A percentile compares a stretch with the other conserved stretches of the same genome.
phyloP scores from a whole-genome alignment of 768 basidiomycete genomes.

The Tulasnella sp. region DNA sequence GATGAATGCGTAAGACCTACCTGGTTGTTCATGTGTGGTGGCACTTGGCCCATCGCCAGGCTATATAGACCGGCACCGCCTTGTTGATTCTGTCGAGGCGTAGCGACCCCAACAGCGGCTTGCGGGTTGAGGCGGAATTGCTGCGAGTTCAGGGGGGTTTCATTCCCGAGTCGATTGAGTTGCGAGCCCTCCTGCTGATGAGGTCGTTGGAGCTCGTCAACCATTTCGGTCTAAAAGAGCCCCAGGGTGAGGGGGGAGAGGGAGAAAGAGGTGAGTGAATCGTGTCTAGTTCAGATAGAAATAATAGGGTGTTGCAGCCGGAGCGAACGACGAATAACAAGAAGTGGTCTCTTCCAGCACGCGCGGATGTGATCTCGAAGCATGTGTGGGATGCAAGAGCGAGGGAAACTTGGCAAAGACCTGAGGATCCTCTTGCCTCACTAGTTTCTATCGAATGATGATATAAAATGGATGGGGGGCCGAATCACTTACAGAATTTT shows the following conservation, averaged over 20 bases:
- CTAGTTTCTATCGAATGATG: neutral
- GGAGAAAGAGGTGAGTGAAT: neutral
- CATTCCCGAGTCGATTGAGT: neutral
- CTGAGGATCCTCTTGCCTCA: constrained; percentile 1
- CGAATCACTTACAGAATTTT: constrained; percentile 7
- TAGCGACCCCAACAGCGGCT: neutral
- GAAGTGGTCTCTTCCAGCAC: neutral
- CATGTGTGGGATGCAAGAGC: neutral
- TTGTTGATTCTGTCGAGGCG: constrained; percentile 11
- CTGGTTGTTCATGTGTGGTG: neutral
- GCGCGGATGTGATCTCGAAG: neutral
- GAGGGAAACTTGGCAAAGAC: neutral
- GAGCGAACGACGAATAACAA: neutral
- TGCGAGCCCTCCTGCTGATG: neutral
- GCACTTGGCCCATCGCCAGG: neutral
- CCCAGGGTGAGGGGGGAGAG: neutral
- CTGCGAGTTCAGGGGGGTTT: neutral
- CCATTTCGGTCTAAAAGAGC: neutral
- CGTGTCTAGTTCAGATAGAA: neutral
- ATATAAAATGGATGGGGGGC: neutral
- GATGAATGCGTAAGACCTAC: neutral
- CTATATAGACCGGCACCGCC: neutral
- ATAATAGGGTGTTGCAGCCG: neutral
- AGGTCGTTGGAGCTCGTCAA: neutral
- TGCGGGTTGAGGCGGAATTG: neutral